Evolutionary conservation across 805 yeast species (phyloP).

Genomic region (Candida gorgasii): DNA sequence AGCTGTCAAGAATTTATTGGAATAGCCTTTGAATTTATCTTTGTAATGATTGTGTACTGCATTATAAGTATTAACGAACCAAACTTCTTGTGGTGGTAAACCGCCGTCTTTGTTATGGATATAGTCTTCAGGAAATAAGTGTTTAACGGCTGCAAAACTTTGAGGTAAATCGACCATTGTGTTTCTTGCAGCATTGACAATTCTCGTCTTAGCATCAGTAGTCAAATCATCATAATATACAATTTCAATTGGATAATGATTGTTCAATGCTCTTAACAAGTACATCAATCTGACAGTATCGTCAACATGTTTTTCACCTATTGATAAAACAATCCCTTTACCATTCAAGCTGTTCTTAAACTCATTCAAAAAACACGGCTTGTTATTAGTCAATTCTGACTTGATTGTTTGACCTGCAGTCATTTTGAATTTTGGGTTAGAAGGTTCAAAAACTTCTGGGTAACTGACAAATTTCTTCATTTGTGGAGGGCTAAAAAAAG

Average conservation of each 20-base stretch:
- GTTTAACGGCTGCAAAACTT: slow-evolving; percentile 23
- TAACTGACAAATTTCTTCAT: slow-evolving; percentile 21
- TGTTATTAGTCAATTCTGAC: slow-evolving; percentile 19
- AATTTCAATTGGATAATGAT: slow-evolving; percentile 37
- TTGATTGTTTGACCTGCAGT: slow-evolving; percentile 11
- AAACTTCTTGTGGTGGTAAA: slow-evolving; percentile 35
- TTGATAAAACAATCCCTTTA: slow-evolving; percentile 35
- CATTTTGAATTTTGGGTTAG: slow-evolving; percentile 14
- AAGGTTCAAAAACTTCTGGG: slow-evolving; percentile 18
- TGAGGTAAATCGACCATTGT: slow-evolving; percentile 23
- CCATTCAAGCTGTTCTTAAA: slow-evolving; percentile 33
- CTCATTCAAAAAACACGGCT: slow-evolving; percentile 26
- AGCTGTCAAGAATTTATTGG: slow-evolving; percentile 55
- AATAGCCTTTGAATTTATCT: slow-evolving; percentile 23
- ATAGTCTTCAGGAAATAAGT: slow-evolving; percentile 23
- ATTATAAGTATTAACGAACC: slow-evolving; percentile 36
- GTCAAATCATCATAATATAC: slow-evolving; percentile 33
- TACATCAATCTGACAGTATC: slow-evolving; percentile 32
- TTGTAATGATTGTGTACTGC: slow-evolving; percentile 24
- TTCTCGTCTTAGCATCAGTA: slow-evolving; percentile 22
- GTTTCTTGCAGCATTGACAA: slow-evolving; percentile 29
- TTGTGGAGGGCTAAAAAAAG: slow-evolving; percentile 22
- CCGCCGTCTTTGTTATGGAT: slow-evolving; percentile 23
- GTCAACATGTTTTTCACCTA: slow-evolving; percentile 30
- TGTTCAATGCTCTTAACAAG: slow-evolving; percentile 35